Base-by-base conservation (phyloP, 192 early-diverging fungal genomes). In the Linnemannia zychae region DNA sequence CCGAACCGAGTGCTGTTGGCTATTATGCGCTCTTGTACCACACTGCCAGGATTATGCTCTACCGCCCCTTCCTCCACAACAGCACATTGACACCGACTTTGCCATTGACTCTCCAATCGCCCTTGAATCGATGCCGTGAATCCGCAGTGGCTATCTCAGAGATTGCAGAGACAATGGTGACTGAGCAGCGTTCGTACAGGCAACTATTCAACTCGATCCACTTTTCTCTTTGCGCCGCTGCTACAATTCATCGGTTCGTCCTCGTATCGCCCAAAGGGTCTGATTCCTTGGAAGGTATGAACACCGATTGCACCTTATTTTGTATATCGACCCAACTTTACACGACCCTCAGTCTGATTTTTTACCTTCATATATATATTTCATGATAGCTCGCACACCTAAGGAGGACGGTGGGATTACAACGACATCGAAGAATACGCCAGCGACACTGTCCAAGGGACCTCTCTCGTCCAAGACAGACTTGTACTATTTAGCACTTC, bases 121-220 rank as follows among this genome's bases (percentile, higher is more conserved):
- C 83, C 38, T 71, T 44, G 33, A 72, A 53, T n/a, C 70, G 38
- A 0, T 85, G 83, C 24, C 65, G 83, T 5, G 83, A 85, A 40
- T 85, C 83, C 9, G 83, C 83, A 11, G 77, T 48, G 17, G 83
- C 83, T 4, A 85, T 85, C 40, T 85, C 83, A 17, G 83, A 85
- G 63, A 79, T 85, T 67, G 77, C 74, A 28, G 83, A 85, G 50
- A 79, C 57, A 7, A 76, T 85, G 83, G 77, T 72, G 47, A 44
- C 33, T 22, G 77, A 76, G 13, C 83, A 79, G 68, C 77, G 72
- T 20, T 79, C 83, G 5, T 79, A 79, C 53, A 73, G 83, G 67
- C 77, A 85, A 20, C 47, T 85, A 7, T 79, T 85, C 52, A 85
- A 85, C 60, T 76, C 83, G 11, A 76, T 85, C 31, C 83, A 85